Evolutionary conservation across 129 eudicot genomes (phyloP).

Genomic region (Escallonia herrerae): DNA sequence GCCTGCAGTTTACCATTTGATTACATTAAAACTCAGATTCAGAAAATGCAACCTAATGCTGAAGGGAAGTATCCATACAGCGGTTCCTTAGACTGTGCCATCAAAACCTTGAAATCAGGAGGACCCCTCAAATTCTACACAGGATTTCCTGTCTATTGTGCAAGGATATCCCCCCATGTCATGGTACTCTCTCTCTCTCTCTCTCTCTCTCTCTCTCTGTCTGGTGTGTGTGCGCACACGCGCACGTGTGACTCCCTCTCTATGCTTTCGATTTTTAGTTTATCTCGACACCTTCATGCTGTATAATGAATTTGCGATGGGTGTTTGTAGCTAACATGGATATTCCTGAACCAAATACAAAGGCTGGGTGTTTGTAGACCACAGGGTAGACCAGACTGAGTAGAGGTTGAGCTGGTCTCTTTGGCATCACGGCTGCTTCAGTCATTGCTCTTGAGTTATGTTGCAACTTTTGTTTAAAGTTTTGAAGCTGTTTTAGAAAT

Average conservation of each 20-base stretch:
- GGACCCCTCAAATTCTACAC: constrained; percentile 39
- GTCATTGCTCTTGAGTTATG: too few species aligned
- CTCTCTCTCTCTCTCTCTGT: constrained; percentile 3
- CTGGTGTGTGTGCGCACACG: not conserved
- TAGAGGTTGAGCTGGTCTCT: too few species aligned
- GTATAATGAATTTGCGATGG: not conserved
- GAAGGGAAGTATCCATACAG: constrained; percentile 32
- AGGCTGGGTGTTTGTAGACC: too few species aligned
- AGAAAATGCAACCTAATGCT: constrained; percentile 45
- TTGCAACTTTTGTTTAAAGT: too few species aligned
- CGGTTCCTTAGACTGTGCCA: constrained; percentile 34
- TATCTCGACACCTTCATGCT: not conserved
- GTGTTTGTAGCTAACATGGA: constrained; percentile 34
- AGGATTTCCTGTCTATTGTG: constrained; percentile 43
- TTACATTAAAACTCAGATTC: constrained; percentile 41
- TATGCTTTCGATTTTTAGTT: not conserved
- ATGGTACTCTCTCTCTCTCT: constrained; percentile 19
- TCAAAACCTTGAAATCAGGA: constrained; percentile 27
- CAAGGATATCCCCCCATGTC: constrained; percentile 43
- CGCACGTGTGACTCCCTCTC: too few species aligned
- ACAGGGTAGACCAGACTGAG: constrained; percentile 13
- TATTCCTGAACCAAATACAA: constrained; percentile 35
- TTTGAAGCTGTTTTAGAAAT: too few species aligned
- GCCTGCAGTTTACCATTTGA: constrained; percentile 47
- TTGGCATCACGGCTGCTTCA: too few species aligned